phyloP scores from a whole-genome alignment of 148 eudicot genomes.

The Euryodendron excelsum region DNA sequence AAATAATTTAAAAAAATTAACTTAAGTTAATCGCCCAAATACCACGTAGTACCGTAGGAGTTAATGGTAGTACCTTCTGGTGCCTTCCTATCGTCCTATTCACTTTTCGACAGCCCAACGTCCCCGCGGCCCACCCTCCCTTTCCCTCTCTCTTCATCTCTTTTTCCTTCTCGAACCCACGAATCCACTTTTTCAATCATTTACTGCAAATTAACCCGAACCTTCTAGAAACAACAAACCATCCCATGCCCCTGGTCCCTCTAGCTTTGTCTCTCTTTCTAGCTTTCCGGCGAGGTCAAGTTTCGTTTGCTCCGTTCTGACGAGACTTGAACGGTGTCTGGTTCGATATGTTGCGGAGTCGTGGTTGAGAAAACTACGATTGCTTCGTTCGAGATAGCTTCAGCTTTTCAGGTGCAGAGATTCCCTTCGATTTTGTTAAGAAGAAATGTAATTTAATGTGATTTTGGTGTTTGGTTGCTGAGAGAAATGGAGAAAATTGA shows the following conservation, averaged over 20 bases:
- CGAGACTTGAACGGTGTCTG: not conserved
- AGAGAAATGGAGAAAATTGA: not conserved
- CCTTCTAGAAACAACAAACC: conserved; percentile 18
- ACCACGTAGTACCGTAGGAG: not conserved
- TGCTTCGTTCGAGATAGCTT: not conserved
- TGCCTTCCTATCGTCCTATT: too few relatives aligned
- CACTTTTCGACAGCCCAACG: too few relatives aligned
- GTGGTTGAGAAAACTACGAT: not conserved
- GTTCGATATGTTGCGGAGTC: not conserved
- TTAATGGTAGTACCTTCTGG: too few relatives aligned
- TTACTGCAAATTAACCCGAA: conserved; percentile 1
- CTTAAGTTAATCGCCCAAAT: too few relatives aligned
- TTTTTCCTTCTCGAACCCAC: not conserved
- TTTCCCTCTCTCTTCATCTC: not conserved
- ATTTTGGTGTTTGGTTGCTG: not conserved
- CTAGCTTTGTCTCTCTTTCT: not conserved
- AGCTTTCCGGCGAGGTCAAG: not conserved
- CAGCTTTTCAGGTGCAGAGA: not conserved
- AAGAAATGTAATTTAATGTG: not conserved
- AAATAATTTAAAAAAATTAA: too few relatives aligned
- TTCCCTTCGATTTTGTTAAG: not conserved
- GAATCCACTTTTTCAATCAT: too few relatives aligned
- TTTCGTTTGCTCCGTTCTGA: not conserved
- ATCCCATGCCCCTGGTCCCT: not conserved
- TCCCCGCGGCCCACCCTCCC: not conserved